phyloP scores from a whole-genome alignment of 345 rosid genomes.

The Brassica napus region Da-Ae NC_063448.1:48345501-48346000 shows the following conservation, averaged over 20 bases:
- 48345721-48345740: not conserved
- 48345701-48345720: not conserved
- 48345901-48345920: constrained; percentile 10
- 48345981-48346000: not conserved
- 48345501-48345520: constrained; percentile 18
- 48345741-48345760: constrained; percentile 20
- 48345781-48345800: constrained; percentile 38
- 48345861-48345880: not conserved
- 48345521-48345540: constrained; percentile 38
- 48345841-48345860: constrained; percentile 27
- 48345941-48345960: not conserved
- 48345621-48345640: not conserved
- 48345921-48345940: constrained; percentile 1
- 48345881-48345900: not conserved
- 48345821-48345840: constrained; percentile 34
- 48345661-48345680: constrained; percentile 14
- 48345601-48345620: not conserved
- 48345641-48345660: constrained; percentile 36
- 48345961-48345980: constrained; percentile 14
- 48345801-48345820: constrained; percentile 18
- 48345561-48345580: constrained; percentile 2
- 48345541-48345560: constrained; percentile 35
- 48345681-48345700: constrained; percentile 7
- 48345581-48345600: constrained; percentile 11
- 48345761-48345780: constrained; percentile 14